These are phyloP conservation scores for Amanita molliuscula DNA, from an alignment of 768 basidiomycete species.

Conservation along the genomic window DNA sequence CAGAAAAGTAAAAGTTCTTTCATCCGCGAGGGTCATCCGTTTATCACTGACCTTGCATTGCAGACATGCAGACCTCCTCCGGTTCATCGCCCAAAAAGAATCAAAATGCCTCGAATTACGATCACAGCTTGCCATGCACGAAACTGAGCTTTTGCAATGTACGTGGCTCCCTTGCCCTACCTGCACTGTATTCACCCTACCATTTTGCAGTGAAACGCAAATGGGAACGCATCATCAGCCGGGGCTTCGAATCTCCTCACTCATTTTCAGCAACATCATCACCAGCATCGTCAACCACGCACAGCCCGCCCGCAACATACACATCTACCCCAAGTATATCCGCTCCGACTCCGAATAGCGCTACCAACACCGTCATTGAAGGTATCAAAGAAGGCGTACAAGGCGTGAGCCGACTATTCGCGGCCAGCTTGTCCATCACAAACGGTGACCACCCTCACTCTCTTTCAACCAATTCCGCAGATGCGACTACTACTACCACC, in stretches of 20 bases:
- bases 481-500: no score
- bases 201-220: conserved; percentile 54
- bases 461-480: neutral
- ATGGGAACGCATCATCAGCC: conserved; percentile 74
- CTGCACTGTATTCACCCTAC: neutral
- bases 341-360: conserved; percentile 18
- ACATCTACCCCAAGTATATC: conserved; percentile 7
- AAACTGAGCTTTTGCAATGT: conserved; percentile 62
- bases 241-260: conserved; percentile 34
- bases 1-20: conserved; percentile 50
- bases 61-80: conserved; percentile 76
- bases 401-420: conserved; percentile 44
- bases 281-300: conserved; percentile 10
- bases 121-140: conserved; percentile 60
- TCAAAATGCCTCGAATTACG: conserved; percentile 75
- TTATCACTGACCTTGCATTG: neutral
- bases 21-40: neutral
- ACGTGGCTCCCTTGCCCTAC: conserved; percentile 13
- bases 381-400: conserved; percentile 60
- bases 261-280: conserved; percentile 8
- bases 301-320: conserved; percentile 5
- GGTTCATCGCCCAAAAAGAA: conserved; percentile 81
- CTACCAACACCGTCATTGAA: conserved; percentile 34
- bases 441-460: neutral
- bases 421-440: conserved; percentile 26